Evolutionary conservation across 805 yeast genomes (phyloP), one percentile per base, ranked within the genome.

Genomic region (Nadsonia fulvescens): DNA sequence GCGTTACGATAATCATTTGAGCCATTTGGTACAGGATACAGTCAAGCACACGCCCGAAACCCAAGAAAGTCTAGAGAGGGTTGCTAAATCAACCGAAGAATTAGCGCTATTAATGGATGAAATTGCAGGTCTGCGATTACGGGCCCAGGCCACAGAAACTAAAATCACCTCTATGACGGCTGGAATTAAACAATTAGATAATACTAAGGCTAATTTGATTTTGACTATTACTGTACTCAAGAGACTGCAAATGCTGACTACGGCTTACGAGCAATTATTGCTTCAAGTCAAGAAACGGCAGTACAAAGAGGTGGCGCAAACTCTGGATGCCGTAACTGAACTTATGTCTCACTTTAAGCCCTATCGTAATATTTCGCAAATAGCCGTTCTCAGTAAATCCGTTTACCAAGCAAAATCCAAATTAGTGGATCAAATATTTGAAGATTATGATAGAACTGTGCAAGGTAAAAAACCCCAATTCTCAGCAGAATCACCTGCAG

Each of bases 191-290:
- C 53, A 61, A 12, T 57, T 89, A 32, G 96, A 89, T 48, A 66
- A 65, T 26, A 71, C 83, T 18, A 89, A 89, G 54, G 68, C 66
- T 43, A 89, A 89, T 46, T 54, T 89, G 25, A 83, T 81, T 2
- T 58, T 69, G 14, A 68, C 89, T 7, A 78, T 89, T 77, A 79
- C 91, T 1, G 70, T 82, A 18, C 57, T 86, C 37, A 78, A 86
- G 40, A 63, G 93, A 34, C 56, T 89, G 19, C 92, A 82, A 42
- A 83, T 83, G 78, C 57, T 89, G 25, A 61, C 77, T 5, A 70
- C 67, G 12, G 83, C 91, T 3, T 71, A 70, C 44, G 70, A 69
- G 21, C 66, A 66, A 34, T 57, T 81, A 23, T 58, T 58, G 10
- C 42, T 49, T 5, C 53, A 65, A 26, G 53, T 64, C 1, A 49